phyloP scores from a whole-genome alignment of 2,329 filamentous ascomycete genomes.

The Mycosphaerella sp. region DNA sequence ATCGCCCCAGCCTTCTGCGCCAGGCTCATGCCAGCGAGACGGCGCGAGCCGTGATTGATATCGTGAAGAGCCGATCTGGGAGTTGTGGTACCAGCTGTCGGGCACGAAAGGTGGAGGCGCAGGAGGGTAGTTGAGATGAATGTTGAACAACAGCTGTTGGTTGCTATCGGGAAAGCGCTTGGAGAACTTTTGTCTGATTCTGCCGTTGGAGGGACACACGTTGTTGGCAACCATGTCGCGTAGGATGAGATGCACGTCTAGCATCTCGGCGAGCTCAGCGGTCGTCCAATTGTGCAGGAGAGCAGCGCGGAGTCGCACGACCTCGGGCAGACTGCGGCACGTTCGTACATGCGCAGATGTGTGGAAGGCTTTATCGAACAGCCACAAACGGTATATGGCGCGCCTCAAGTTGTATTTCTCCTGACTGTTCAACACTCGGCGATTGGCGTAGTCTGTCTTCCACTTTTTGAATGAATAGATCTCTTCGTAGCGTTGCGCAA shows the following conservation, averaged over 20 bases:
- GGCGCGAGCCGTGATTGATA: constrained; percentile 45
- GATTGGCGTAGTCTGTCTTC: constrained; percentile 51
- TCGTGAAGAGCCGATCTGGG: constrained; percentile 32
- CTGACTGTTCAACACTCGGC: constrained; percentile 46
- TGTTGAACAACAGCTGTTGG: constrained; percentile 48
- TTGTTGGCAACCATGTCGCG: constrained; percentile 52
- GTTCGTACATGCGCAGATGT: constrained; percentile 47
- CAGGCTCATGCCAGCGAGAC: constrained; percentile 47
- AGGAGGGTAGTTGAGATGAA: constrained; percentile 33
- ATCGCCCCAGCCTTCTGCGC: constrained; percentile 59
- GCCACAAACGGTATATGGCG: constrained; percentile 56
- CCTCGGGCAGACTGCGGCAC: constrained; percentile 42
- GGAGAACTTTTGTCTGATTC: constrained; percentile 53
- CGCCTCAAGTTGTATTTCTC: constrained; percentile 51
- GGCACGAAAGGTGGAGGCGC: constrained; percentile 27
- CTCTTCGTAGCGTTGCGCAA: constrained; percentile 54
- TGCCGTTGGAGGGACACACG: constrained; percentile 57
- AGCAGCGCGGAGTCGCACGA: constrained; percentile 48
- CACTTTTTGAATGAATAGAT: constrained; percentile 60
- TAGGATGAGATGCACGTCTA: constrained; percentile 52
- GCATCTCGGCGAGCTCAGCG: constrained; percentile 52
- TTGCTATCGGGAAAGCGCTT: constrained; percentile 49
- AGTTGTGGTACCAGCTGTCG: constrained; percentile 37
- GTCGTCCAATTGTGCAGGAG: constrained; percentile 56
- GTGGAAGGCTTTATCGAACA: constrained; percentile 55